Evolutionary conservation across 805 yeast genomes (phyloP).

Genomic region (Metschnikowia koreensis): DNA sequence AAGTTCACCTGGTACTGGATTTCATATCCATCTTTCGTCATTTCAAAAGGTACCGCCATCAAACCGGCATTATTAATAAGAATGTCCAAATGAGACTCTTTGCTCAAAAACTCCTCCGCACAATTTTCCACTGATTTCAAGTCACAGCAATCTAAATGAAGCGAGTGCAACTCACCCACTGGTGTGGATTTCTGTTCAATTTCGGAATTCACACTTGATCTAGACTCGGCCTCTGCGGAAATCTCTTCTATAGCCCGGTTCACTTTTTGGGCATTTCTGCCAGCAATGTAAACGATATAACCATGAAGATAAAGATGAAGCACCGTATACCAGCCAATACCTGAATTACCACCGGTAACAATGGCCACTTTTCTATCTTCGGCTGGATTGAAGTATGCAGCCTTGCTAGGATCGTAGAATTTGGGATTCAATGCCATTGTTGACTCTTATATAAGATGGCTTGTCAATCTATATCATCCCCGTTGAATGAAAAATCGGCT

Average conservation of each 20-base stretch:
- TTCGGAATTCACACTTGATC: constrained; percentile 24
- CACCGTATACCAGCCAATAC: constrained; percentile 41
- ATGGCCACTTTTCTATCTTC: constrained; percentile 29
- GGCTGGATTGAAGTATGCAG: constrained; percentile 29
- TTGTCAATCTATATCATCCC: too few species aligned
- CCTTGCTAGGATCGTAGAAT: constrained; percentile 29
- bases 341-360: constrained; percentile 42
- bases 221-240: constrained; percentile 29
- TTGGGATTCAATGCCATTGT: background rate
- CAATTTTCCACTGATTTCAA: constrained; percentile 15
- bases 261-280: constrained; percentile 33
- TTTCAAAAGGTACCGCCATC: constrained; percentile 38
- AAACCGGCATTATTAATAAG: constrained; percentile 43
- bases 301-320: constrained; percentile 42
- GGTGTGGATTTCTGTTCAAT: constrained; percentile 26
- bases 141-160: constrained; percentile 19
- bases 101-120: constrained; percentile 22
- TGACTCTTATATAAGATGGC: background rate
- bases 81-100: constrained; percentile 30
- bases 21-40: constrained; percentile 38
- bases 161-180: constrained; percentile 13
- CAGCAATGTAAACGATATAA: constrained; percentile 35
- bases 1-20: constrained; percentile 42
- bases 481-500: too few species aligned
- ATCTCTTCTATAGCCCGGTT: constrained; percentile 34